A percentile compares a stretch with the other conserved stretches of the same genome.
Evolutionary conservation across 352 stramenopile genomes (phyloP).

Genomic region (Aphanomyces invadans): DNA sequence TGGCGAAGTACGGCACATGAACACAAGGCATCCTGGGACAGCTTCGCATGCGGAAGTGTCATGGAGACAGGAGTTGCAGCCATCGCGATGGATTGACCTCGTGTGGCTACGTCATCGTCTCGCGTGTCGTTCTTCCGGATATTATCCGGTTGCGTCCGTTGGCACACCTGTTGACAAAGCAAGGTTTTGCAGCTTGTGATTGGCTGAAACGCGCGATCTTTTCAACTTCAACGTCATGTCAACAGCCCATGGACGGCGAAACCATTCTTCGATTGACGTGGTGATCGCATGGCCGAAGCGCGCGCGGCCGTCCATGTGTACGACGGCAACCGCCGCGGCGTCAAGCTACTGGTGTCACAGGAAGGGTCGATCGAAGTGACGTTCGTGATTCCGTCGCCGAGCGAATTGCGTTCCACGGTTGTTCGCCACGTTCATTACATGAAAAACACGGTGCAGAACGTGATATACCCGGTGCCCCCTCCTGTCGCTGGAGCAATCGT

Average conservation of each 20-base stretch:
- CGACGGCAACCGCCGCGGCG: conserved; percentile 77
- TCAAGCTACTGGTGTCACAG: conserved; percentile 80
- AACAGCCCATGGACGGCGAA: too few relatives aligned
- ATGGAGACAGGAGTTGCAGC: too few relatives aligned
- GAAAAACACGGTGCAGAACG: conserved; percentile 52
- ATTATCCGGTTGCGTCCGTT: conserved; percentile 13
- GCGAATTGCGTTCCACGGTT: conserved; percentile 52
- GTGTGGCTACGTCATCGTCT: too few relatives aligned
- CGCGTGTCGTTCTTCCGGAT: too few relatives aligned
- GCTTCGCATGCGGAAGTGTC: too few relatives aligned
- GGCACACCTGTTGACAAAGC: background rate
- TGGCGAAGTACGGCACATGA: too few relatives aligned
- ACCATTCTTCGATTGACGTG: conserved; percentile 15
- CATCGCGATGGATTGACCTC: too few relatives aligned
- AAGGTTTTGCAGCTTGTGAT: background rate
- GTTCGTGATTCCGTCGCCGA: conserved; percentile 76
- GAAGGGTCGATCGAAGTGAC: conserved; percentile 66
- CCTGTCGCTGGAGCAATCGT: conserved; percentile 51
- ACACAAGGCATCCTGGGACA: too few relatives aligned
- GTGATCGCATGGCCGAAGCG: conserved; percentile 64
- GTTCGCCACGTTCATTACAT: conserved; percentile 66
- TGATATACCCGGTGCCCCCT: conserved; percentile 72
- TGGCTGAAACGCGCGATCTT: background rate
- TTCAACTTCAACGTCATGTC: conserved; percentile 11
- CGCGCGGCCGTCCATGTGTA: conserved; percentile 79